Evolutionary conservation across 2,329 filamentous ascomycete species (phyloP), one percentile per base, ranked within the genome.

Genomic region (Fusarium beomiforme): DNA sequence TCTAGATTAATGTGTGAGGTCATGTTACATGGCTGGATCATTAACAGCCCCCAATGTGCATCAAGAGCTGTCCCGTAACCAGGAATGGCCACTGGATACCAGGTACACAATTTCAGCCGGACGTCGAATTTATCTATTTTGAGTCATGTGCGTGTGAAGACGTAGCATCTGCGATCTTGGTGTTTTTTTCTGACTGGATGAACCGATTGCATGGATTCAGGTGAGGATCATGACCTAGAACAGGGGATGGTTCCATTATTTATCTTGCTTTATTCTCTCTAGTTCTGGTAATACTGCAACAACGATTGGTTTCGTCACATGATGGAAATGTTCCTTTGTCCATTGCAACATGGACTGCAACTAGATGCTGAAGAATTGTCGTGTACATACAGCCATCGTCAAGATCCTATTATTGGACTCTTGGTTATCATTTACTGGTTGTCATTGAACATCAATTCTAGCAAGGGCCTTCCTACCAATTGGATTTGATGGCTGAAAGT

Each of bases 381-480:
- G 16, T 14, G 21, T 24, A 16, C 16, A 23, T 19, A 16, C 16
- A 24, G 8, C 21, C 21, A n/a, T 47, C 24, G n/a, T 26, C 39
- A 19, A 34, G 39, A 37, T 17, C 24, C 24, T 39, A n/a, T 26
- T 24, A 31, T n/a, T 26, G 21, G 42, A 50, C 26, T 50, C 31
- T 51, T 66, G 59, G 14, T 24, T 33, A 23, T 34, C 24, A 24
- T 39, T 31, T 10, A 39, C 36, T 49, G 63, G 49, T 49, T 61
- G 64, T 29, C 64, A 67, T 63, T 67, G 41, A 23, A 34, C 21
- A 17, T 47, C 23, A 24, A 29, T 17, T 24, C 24, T 31, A 34
- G 49, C 64, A 67, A 42, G 64, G 64, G 42, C 56, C 21, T 23
- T 14, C 12, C 8, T 21, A 7, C 64, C 63, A 63, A 68, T 67